These are phyloP conservation scores for Lentinula novae-zelandiae DNA, from an alignment of 1,284 basidiomycete genomes.

Conservation along the genomic window DNA sequence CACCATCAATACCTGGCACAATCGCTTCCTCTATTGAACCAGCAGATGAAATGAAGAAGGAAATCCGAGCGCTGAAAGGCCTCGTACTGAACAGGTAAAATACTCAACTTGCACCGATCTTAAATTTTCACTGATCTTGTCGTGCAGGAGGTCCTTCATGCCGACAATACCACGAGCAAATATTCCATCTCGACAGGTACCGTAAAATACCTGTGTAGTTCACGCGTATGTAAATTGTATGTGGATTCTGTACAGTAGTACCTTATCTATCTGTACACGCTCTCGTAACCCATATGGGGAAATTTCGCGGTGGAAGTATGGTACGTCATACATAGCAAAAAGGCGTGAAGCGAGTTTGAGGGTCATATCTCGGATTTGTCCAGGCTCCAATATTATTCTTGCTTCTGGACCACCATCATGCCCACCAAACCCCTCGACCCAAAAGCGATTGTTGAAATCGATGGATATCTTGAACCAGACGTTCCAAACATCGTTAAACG, in stretches of 20 bases:
- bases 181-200: neutral
- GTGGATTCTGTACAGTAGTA: no score
- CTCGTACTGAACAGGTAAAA: conserved; percentile 59
- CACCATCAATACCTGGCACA: conserved; percentile 27
- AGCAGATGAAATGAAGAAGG: conserved; percentile 60
- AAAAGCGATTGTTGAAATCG: conserved; percentile 54
- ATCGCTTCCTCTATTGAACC: conserved; percentile 25
- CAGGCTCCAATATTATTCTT: conserved; percentile 1
- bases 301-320: neutral
- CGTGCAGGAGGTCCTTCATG: conserved; percentile 46
- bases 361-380: neutral
- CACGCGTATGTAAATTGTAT: neutral
- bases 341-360: conserved; percentile 4
- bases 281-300: neutral
- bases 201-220: neutral
- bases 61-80: conserved; percentile 65
- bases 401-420: conserved; percentile 28
- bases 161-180: conserved; percentile 26
- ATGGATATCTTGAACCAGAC: conserved; percentile 76
- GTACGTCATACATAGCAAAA: conserved; percentile 10
- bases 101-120: conserved; percentile 2
- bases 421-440: conserved; percentile 43
- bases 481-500: conserved; percentile 70
- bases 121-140: conserved; percentile 10
- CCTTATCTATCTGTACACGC: neutral